phyloP scores from a whole-genome alignment of 306 rosid species.

The Quercus engelmannii region DNA sequence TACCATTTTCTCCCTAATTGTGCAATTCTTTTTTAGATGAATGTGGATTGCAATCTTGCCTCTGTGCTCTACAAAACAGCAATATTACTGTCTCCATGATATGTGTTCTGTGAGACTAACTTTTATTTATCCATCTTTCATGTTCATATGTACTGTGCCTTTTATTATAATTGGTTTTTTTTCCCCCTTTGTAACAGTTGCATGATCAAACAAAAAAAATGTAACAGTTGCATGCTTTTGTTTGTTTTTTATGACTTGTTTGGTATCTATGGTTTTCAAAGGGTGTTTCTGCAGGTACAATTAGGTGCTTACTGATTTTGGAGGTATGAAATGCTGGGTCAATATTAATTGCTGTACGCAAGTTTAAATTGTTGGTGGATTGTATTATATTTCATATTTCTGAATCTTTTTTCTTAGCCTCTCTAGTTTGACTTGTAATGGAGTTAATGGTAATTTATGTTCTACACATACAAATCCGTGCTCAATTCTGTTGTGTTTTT shows the following conservation, averaged over 20 bases:
- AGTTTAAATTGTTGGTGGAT: neutral
- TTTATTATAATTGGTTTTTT: neutral
- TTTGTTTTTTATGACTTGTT: conserved; percentile 13
- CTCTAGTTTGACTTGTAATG: neutral
- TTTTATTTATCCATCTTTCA: neutral
- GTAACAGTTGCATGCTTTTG: neutral
- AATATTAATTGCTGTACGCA: neutral
- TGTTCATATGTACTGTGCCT: neutral
- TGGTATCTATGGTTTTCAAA: conserved; percentile 16
- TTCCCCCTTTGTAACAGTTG: neutral
- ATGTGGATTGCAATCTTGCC: neutral
- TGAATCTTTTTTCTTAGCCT: neutral
- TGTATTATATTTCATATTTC: neutral
- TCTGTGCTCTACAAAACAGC: neutral
- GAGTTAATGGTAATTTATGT: neutral
- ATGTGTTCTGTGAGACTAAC: neutral
- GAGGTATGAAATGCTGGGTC: conserved; percentile 21
- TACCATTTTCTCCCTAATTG: neutral
- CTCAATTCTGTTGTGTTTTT: neutral
- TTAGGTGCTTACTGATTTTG: conserved; percentile 17
- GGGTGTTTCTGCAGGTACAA: conserved; percentile 10
- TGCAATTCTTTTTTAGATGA: neutral
- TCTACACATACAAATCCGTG: neutral
- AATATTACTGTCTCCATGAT: neutral
- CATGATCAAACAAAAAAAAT: too few species aligned